Conservation (phyloP, 768 basidiomycete species). For the Symmetrospora coprosmae region DNA sequence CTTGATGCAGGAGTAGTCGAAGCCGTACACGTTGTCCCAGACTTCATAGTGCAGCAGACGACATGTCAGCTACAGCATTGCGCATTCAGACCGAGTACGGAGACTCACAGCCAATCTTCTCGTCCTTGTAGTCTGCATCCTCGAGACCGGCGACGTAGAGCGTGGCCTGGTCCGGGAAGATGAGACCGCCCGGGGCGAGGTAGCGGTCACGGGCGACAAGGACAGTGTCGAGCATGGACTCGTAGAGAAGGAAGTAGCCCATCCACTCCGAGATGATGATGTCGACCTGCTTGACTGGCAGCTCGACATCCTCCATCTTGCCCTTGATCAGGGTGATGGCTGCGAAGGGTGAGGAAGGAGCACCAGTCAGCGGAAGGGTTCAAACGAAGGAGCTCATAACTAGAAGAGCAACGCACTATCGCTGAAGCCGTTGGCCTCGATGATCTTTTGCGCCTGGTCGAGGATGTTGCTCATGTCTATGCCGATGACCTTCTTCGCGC, state of each 20-base stretch:
- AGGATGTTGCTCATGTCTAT: slow-evolving; percentile 99
- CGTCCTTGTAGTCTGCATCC: slow-evolving; percentile 98
- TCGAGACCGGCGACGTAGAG: slow-evolving; percentile 93
- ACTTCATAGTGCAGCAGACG: slow-evolving; percentile 43
- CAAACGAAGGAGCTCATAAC: neutral
- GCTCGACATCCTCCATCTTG: slow-evolving; percentile 70
- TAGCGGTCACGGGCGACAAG: slow-evolving; percentile 64
- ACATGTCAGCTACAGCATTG: slow-evolving; percentile 15
- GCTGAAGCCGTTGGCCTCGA: slow-evolving; percentile 89
- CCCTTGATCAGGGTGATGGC: slow-evolving; percentile 65
- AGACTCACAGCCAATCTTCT: slow-evolving; percentile 92
- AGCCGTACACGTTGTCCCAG: slow-evolving; percentile 99
- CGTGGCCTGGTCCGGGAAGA: slow-evolving; percentile 90
- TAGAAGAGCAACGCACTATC: slow-evolving; percentile 58
- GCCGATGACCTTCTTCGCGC: slow-evolving; percentile 35
- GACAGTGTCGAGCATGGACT: slow-evolving; percentile 95
- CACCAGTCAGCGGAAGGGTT: neutral
- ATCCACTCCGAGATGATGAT: slow-evolving; percentile 98
- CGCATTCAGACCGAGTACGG: neutral
- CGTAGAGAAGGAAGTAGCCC: slow-evolving; percentile 58
- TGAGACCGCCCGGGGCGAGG: slow-evolving; percentile 67
- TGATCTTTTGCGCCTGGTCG: slow-evolving; percentile 94
- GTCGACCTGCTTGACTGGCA: slow-evolving; percentile 70
- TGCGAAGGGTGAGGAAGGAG: too few relatives aligned
- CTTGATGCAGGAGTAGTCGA: slow-evolving; percentile 98